A percentile compares a stretch with the other conserved stretches of the same genome.
These are phyloP conservation scores for Lupinus albus DNA, from an alignment of 306 rosid genomes.

Conservation along the genomic window DNA sequence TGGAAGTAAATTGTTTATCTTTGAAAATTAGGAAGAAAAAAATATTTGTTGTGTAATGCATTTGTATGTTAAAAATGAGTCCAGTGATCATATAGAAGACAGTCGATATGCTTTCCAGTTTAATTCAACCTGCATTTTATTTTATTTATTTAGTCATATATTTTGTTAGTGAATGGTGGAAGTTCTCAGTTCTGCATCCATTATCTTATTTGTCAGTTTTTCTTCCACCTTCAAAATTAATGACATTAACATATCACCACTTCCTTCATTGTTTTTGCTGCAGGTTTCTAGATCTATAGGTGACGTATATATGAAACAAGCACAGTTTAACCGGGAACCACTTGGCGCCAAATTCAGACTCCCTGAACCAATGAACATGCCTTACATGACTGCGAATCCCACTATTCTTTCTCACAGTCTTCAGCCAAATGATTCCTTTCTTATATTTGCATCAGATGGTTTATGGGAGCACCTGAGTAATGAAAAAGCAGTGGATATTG, in stretches of 20 bases:
- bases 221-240: neutral
- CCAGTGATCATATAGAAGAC: neutral
- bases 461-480: conserved; percentile 89
- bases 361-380: conserved; percentile 80
- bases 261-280: conserved; percentile 41
- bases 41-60: neutral
- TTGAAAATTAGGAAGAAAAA: neutral
- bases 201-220: conserved; percentile 15
- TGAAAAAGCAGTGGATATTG: conserved; percentile 86
- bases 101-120: neutral
- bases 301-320: conserved; percentile 72
- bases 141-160: conserved; percentile 23
- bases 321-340: conserved; percentile 68
- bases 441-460: conserved; percentile 92
- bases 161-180: neutral
- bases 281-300: conserved; percentile 91
- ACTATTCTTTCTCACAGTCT: conserved; percentile 67
- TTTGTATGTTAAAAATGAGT: conserved; percentile 19
- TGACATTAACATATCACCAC: neutral
- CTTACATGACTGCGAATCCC: conserved; percentile 69
- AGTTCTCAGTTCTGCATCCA: conserved; percentile 13
- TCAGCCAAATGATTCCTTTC: conserved; percentile 82
- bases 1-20: conserved; percentile 16
- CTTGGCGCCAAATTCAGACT: conserved; percentile 69
- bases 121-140: neutral